These are phyloP conservation scores for Fusarium transvaalense DNA, from an alignment of 2,329 filamentous ascomycete genomes.

Conservation along the genomic window DNA sequence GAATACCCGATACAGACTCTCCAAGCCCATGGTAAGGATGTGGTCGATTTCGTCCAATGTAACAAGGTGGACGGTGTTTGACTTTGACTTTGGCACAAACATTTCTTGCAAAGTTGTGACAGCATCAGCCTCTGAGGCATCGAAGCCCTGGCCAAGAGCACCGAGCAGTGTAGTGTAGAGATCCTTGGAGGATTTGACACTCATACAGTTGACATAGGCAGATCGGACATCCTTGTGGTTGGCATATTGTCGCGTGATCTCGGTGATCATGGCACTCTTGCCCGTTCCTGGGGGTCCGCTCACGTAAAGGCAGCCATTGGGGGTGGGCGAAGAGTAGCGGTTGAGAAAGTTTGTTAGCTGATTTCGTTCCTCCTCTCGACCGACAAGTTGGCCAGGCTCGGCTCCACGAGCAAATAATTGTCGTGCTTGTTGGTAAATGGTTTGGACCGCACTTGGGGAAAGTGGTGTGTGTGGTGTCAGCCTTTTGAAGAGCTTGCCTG, in stretches of 20 bases:
- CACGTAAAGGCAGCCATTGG: constrained; percentile 89
- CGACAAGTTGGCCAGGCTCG: constrained; percentile 79
- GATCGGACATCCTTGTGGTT: constrained; percentile 70
- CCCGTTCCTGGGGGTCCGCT: constrained; percentile 96
- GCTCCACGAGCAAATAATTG: constrained; percentile 88
- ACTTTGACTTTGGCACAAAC: constrained; percentile 74
- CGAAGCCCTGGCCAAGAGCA: constrained; percentile 70
- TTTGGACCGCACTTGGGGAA: constrained; percentile 76
- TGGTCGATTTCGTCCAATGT: constrained; percentile 96
- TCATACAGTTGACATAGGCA: constrained; percentile 96
- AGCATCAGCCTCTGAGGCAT: constrained; percentile 74
- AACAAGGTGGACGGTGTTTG: constrained; percentile 77
- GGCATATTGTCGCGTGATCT: constrained; percentile 75
- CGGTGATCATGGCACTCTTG: constrained; percentile 92
- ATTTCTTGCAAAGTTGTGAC: constrained; percentile 75
- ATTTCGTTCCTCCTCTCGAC: constrained; percentile 76
- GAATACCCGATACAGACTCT: constrained; percentile 92
- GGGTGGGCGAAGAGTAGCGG: constrained; percentile 68
- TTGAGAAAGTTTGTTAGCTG: constrained; percentile 78
- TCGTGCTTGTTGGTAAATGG: constrained; percentile 87
- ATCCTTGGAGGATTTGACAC: constrained; percentile 88
- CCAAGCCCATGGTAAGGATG: constrained; percentile 87
- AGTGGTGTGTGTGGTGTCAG: constrained; percentile 81
- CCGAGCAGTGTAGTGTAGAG: constrained; percentile 84
- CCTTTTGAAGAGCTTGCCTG: constrained; percentile 80